Conservation (phyloP, 106 monocot species). For the Platanthera zijinensis region DNA sequence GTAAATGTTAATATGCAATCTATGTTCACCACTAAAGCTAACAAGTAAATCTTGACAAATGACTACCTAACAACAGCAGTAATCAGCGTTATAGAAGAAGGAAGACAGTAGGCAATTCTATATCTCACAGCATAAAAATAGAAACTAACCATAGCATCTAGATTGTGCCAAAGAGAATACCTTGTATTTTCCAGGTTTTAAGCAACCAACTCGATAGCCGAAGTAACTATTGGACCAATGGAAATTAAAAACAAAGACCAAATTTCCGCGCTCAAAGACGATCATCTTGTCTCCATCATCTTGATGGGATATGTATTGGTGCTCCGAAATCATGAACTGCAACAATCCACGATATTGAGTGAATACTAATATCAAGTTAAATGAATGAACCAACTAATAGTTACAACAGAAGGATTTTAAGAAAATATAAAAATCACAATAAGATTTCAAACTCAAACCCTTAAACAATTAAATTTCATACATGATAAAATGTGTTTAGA, state of each 20-base stretch:
- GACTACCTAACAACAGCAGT: background rate
- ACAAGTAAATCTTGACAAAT: no score
- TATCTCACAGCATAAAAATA: background rate
- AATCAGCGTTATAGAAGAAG: background rate
- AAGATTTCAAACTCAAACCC: background rate
- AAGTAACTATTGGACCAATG: slow-evolving; percentile 91
- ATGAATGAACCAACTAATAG: background rate
- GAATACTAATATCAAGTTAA: background rate
- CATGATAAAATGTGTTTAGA: no score
- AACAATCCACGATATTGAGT: slow-evolving; percentile 8
- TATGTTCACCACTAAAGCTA: no score
- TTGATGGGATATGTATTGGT: slow-evolving; percentile 80
- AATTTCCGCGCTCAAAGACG: slow-evolving; percentile 77
- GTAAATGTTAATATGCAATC: no score
- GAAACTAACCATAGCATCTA: background rate
- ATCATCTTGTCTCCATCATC: slow-evolving; percentile 86
- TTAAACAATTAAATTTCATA: no score
- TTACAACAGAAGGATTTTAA: background rate
- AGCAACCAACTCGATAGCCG: slow-evolving; percentile 76
- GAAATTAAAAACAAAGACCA: slow-evolving; percentile 97
- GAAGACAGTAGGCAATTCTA: background rate
- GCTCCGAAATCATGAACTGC: slow-evolving; percentile 97
- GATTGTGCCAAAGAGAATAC: slow-evolving; percentile 19
- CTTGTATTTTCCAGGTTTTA: slow-evolving; percentile 91
- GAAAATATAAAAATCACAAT: background rate